Percentiles rank a stretch among this genome's conserved stretches.
Conservation (phyloP, 176 grass and related monocot genomes). For the Eragrostis nindensis region DNA sequence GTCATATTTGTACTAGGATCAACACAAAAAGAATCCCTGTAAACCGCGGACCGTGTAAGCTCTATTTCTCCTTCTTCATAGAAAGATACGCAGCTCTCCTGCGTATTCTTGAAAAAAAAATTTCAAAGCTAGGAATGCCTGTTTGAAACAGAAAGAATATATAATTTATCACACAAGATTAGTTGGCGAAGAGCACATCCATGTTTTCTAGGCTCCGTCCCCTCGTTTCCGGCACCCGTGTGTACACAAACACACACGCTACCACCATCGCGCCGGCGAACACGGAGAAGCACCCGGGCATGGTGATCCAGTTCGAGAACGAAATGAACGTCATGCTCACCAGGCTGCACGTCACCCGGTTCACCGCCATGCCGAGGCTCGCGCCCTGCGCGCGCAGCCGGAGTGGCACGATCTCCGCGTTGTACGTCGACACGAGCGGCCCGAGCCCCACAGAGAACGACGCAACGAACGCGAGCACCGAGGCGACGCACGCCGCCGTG, state of each 20-base stretch:
- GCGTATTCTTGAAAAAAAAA: too few relatives aligned
- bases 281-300: conserved; percentile 60
- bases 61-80: too few relatives aligned
- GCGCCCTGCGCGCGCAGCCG: conserved; percentile 50
- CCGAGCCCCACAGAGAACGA: conserved; percentile 48
- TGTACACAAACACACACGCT: conserved; percentile 36
- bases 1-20: too few relatives aligned
- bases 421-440: conserved; percentile 29
- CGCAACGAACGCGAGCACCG: conserved; percentile 29
- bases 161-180: too few relatives aligned
- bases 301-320: conserved; percentile 42
- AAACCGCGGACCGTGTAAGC: too few relatives aligned
- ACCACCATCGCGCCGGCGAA: conserved; percentile 30
- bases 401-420: conserved; percentile 52
- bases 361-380: conserved; percentile 38
- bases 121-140: too few relatives aligned
- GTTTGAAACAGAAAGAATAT: too few relatives aligned
- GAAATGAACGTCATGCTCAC: conserved; percentile 69
- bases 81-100: too few relatives aligned
- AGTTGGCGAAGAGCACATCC: conserved; percentile 43
- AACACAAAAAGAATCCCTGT: too few relatives aligned
- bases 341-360: conserved; percentile 10
- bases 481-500: conserved; percentile 3
- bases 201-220: conserved; percentile 59
- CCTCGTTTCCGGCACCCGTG: conserved; percentile 59